Conservation (phyloP, 1,139 yeast genomes). For the Pneumocystis jirovecii region DNA sequence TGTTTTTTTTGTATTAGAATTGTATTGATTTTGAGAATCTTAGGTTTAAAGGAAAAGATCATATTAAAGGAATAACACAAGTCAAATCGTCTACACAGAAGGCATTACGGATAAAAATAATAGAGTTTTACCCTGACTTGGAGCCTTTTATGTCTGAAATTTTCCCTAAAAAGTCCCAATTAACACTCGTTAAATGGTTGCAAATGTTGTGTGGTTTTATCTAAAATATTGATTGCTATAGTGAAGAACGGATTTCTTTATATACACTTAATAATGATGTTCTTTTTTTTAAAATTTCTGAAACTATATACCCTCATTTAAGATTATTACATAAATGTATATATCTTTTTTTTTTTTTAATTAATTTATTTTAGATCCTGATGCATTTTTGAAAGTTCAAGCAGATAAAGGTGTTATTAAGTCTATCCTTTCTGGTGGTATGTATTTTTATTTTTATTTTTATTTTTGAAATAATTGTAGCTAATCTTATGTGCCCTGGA, state of each 20-base stretch:
- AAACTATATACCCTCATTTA: slow-evolving; percentile 64
- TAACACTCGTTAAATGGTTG: slow-evolving; percentile 58
- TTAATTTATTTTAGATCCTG: slow-evolving; percentile 32
- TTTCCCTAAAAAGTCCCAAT: slow-evolving; percentile 84
- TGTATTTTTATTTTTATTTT: slow-evolving; percentile 37
- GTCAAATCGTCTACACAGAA: slow-evolving; percentile 87
- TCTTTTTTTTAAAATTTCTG: slow-evolving; percentile 67
- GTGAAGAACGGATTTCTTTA: slow-evolving; percentile 68
- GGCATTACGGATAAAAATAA: slow-evolving; percentile 58
- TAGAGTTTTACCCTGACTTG: slow-evolving; percentile 53
- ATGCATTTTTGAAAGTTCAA: slow-evolving; percentile 67
- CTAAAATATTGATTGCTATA: slow-evolving; percentile 2
- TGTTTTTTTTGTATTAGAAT: neutral
- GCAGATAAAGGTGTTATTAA: slow-evolving; percentile 96
- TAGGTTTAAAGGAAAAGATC: slow-evolving; percentile 49
- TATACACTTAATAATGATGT: slow-evolving; percentile 63
- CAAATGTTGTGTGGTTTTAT: no score
- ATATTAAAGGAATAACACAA: slow-evolving; percentile 77
- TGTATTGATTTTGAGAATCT: neutral
- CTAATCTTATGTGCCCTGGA: slow-evolving; percentile 54
- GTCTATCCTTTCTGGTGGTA: slow-evolving; percentile 85
- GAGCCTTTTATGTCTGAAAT: slow-evolving; percentile 66
- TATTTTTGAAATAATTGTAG: slow-evolving; percentile 2
- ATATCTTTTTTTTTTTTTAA: slow-evolving; percentile 11
- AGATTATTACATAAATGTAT: slow-evolving; percentile 56